These are phyloP conservation scores for Mycena citricolor DNA, from an alignment of 1,284 basidiomycete species.

Conservation along the genomic window DNA sequence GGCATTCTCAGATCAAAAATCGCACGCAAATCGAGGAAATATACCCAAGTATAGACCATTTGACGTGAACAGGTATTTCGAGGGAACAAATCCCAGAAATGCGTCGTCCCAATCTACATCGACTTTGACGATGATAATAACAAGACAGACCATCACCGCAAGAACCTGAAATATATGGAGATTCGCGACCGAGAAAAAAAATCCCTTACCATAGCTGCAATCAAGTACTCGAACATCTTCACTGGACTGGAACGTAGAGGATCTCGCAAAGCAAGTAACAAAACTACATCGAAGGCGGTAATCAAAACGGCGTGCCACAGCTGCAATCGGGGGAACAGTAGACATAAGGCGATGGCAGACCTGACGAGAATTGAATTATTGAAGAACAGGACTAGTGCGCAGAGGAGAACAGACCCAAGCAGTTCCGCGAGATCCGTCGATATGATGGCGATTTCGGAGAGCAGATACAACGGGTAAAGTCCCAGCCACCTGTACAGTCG, in stretches of 20 bases:
- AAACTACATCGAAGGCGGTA: constrained; percentile 81
- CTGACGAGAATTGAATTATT: constrained; percentile 9
- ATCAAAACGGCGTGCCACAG: constrained; percentile 83
- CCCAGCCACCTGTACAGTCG: constrained; percentile 63
- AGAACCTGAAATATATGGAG: constrained; percentile 54
- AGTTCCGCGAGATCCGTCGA: constrained; percentile 76
- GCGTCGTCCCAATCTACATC: constrained; percentile 75
- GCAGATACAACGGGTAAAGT: constrained; percentile 67
- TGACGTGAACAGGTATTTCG: constrained; percentile 58
- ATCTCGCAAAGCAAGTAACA: constrained; percentile 68
- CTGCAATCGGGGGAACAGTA: constrained; percentile 80
- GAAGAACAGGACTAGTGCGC: too few species aligned
- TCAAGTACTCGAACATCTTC: constrained; percentile 79
- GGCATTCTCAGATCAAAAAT: constrained; percentile 9
- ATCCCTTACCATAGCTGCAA: constrained; percentile 63
- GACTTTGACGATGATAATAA: constrained; percentile 75
- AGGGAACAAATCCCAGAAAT: constrained; percentile 87
- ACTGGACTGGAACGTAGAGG: constrained; percentile 59
- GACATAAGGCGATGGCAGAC: constrained; percentile 52
- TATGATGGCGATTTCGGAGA: constrained; percentile 84
- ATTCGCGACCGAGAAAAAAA: not conserved
- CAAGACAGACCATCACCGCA: constrained; percentile 80
- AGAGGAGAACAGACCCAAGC: constrained; percentile 54
- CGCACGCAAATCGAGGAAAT: not conserved
- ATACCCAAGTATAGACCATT: constrained; percentile 70